A percentile compares a stretch with the other conserved stretches of the same genome.
Conservation (phyloP, 371 early-diverging fungal genomes). For the Batkoa obscura region DNA sequence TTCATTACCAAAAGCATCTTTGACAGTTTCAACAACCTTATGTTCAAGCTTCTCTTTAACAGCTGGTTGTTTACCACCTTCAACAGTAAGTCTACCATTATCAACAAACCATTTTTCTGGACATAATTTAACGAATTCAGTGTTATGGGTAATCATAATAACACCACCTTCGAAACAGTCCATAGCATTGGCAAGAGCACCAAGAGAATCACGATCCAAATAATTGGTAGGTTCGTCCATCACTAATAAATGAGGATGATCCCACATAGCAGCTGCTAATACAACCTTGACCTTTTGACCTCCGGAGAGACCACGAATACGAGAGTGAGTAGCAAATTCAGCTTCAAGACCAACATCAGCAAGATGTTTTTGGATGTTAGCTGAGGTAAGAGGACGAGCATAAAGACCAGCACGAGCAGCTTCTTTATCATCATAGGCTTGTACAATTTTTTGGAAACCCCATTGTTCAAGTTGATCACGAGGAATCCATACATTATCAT, state of each 20-base stretch:
- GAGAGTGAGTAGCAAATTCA: slow-evolving; percentile 60
- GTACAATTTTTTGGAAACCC: slow-evolving; percentile 45
- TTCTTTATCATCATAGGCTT: slow-evolving; percentile 38
- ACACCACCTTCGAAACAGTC: slow-evolving; percentile 53
- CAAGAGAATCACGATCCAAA: slow-evolving; percentile 55
- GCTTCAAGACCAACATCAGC: slow-evolving; percentile 43
- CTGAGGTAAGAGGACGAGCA: slow-evolving; percentile 36
- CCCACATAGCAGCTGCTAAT: slow-evolving; percentile 69
- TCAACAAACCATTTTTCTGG: slow-evolving; percentile 58
- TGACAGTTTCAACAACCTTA: slow-evolving; percentile 14
- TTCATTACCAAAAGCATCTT: slow-evolving; percentile 16
- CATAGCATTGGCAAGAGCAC: slow-evolving; percentile 44
- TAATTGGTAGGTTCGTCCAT: slow-evolving; percentile 82
- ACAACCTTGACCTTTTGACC: slow-evolving; percentile 86
- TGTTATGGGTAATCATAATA: slow-evolving; percentile 56
- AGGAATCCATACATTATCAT: slow-evolving; percentile 49
- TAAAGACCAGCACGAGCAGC: slow-evolving; percentile 40
- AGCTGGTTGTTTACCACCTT: slow-evolving; percentile 14
- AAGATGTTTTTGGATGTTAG: slow-evolving; percentile 49
- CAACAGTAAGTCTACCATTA: slow-evolving; percentile 25
- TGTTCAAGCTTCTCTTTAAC: slow-evolving; percentile 14
- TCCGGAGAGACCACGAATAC: slow-evolving; percentile 71
- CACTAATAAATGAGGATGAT: slow-evolving; percentile 69
- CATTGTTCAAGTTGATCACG: slow-evolving; percentile 42
- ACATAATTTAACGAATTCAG: slow-evolving; percentile 49